Evolutionary conservation across 2,329 filamentous ascomycete species (phyloP).

Genomic region (Fusarium guadeloupense): DNA sequence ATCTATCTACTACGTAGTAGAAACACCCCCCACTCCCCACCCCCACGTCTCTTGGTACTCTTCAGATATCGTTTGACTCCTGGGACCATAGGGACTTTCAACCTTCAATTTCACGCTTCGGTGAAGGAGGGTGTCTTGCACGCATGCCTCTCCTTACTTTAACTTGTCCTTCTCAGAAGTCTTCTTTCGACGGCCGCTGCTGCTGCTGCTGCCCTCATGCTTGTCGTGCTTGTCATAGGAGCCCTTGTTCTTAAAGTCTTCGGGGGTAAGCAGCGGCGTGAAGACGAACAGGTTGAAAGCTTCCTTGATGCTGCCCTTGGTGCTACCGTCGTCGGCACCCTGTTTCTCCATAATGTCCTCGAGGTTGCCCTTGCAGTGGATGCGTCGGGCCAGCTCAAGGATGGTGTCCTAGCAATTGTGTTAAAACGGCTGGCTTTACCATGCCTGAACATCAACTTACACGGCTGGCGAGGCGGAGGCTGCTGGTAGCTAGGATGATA

Average conservation of each 20-base stretch:
- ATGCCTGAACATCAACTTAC: constrained; percentile 1
- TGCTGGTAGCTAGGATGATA: constrained; percentile 44
- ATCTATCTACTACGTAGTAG: too few species aligned
- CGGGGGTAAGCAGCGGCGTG: constrained; percentile 44
- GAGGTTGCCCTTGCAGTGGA: constrained; percentile 39
- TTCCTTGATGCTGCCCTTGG: constrained; percentile 41
- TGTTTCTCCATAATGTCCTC: constrained; percentile 44
- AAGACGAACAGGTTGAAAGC: constrained; percentile 41
- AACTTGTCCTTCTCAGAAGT: too few species aligned
- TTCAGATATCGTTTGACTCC: too few species aligned
- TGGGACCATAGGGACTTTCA: too few species aligned
- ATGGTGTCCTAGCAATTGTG: constrained; percentile 32
- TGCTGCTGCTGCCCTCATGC: constrained; percentile 5
- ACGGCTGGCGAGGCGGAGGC: constrained; percentile 42
- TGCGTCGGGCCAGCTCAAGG: constrained; percentile 44
- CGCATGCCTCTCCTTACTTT: too few species aligned
- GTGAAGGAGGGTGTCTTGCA: too few species aligned
- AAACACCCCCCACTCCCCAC: too few species aligned
- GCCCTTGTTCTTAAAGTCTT: constrained; percentile 41
- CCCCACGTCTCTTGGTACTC: too few species aligned
- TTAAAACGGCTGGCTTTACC: background rate
- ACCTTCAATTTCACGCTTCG: too few species aligned
- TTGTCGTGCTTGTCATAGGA: constrained; percentile 1
- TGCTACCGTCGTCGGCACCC: constrained; percentile 44
- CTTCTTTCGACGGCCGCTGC: too few species aligned